Base-by-base conservation (phyloP, 768 basidiomycete species). In the Amanita exitialis region DNA sequence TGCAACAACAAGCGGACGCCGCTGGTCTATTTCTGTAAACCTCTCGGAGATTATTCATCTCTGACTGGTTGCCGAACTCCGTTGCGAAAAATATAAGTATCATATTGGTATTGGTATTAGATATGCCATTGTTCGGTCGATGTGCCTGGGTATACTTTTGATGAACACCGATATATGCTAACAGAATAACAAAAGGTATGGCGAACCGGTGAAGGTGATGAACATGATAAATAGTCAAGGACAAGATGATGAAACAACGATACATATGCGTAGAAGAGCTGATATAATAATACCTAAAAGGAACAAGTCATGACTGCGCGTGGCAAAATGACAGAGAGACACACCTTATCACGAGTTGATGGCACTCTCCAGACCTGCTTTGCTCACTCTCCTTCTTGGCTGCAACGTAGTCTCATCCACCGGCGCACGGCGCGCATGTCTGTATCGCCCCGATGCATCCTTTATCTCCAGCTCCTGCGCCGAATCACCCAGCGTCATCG, bases 381-480 rank as follows among this genome's bases (percentile, higher is more conserved):
- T 96, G 64, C 89, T 92, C 54, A 92, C 92, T 56, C 93, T 73
- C 54, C 93, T 71, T 75, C 88, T 75, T 23, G 93, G 93, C 64
- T 95, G 92, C 56, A 95, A 66, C 32, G 93, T 95, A 38, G 71
- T 83, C 66, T 90, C 86, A 61, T 94, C 78, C 23, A 94, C 91
- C 2, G 93, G 92, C 25, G 90, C 90, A 39, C 84, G 75, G 56
- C 92, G 75, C 49, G 86, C 84, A 67, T 94, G 93, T 42, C 90
- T 70, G 68, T 93, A 95, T 51, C 92, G 77, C 47, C 93, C 93
- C 56, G 74, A 76, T 12, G 78, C 76, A 62, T 95, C 92, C 63
- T 85, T 86, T 51, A 96, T 82, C 70, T 96, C 93, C 76, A 86
- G 74, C 68, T 95, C 89, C 69, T 90, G 83, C 27, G 78, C 83